phyloP scores from a whole-genome alignment of 768 basidiomycete species.

The Gloeophyllum trabeum region DNA sequence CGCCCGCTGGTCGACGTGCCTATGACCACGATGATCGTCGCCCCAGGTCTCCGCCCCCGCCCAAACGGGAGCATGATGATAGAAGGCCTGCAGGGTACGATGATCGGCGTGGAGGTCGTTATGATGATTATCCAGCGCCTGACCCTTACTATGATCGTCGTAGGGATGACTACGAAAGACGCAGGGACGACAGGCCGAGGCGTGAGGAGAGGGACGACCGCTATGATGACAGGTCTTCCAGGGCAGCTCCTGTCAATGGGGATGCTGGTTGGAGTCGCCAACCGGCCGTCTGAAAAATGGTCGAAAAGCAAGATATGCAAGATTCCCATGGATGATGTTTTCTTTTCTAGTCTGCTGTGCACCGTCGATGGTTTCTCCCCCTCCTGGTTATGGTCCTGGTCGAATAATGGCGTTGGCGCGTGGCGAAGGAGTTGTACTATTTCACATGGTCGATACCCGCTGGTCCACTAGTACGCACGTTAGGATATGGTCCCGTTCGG shows the following conservation, averaged over 20 bases:
- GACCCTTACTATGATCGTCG: conserved; percentile 83
- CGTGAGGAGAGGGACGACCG: conserved; percentile 81
- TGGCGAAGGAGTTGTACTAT: conserved; percentile 11
- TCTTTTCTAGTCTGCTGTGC: conserved; percentile 30
- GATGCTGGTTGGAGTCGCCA: conserved; percentile 71
- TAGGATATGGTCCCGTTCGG: no score
- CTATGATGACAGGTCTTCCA: conserved; percentile 63
- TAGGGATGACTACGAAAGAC: conserved; percentile 61
- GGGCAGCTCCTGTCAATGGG: conserved; percentile 67
- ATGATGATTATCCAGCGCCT: conserved; percentile 77
- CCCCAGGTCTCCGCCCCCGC: conserved; percentile 74
- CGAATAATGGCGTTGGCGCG: conserved; percentile 19
- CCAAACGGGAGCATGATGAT: conserved; percentile 74
- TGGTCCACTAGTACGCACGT: no score
- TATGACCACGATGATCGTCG: conserved; percentile 63
- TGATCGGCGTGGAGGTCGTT: conserved; percentile 71
- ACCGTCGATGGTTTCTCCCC: conserved; percentile 24
- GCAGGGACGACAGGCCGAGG: conserved; percentile 59
- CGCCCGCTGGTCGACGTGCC: conserved; percentile 64
- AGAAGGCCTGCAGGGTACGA: conserved; percentile 89
- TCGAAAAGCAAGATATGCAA: no score
- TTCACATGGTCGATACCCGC: background rate
- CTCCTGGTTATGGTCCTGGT: conserved; percentile 18
- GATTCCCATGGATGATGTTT: no score
- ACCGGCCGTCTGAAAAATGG: conserved; percentile 22